Base-by-base conservation (phyloP, 2,329 filamentous ascomycete species). In the Cladosporium sphaerospermum region DNA sequence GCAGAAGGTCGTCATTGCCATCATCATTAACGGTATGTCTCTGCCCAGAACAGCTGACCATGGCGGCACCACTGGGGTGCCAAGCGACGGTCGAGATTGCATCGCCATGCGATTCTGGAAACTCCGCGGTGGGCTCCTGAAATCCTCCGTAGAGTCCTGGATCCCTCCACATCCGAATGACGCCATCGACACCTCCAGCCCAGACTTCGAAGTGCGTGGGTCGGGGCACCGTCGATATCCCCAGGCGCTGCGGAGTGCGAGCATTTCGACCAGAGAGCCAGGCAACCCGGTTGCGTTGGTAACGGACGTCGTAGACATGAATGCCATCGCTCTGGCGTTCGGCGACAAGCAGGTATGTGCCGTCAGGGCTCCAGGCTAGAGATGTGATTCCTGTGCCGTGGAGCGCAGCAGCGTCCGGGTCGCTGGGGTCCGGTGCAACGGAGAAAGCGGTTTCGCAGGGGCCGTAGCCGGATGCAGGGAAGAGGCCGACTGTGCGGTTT, bases 301-400 rank as follows among this genome's bases (percentile, higher is more conserved):
- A 74, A 13, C 82, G 73, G 23, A 83, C 75, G 61, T 85, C 82
- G 61, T 80, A 84, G 9, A 84, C 69, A 42, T 79, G 67, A 1
- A 83, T 67, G 1, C 73, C 75, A 57, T 81, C 74, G 51, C 79
- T 79, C 54, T 74, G 73, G 16, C 82, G 72, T 62, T 84, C 82
- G 0, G 74, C 77, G 14, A 82, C 73, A 57, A 80, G 79, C 4
- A 85, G 64, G 61, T 84, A 85, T 41, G 69, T 72, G 1, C 78
- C 80, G 64, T 77, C 78, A 0, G 76, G 74, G 49, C 76, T 82
- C 81, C 80, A 85, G 13, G 73, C 65, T 11, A 84, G 64, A 46
- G 78, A 73, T 2, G 77, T 79, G 16, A 85, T 68, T 4, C 82
- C 82, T 0, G 67, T 69, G 2, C 81, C 82, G 13, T 68, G 66